Evolutionary conservation across 2,329 filamentous ascomycete genomes (phyloP).

Genomic region (Keithomyces neogunnii): DNA sequence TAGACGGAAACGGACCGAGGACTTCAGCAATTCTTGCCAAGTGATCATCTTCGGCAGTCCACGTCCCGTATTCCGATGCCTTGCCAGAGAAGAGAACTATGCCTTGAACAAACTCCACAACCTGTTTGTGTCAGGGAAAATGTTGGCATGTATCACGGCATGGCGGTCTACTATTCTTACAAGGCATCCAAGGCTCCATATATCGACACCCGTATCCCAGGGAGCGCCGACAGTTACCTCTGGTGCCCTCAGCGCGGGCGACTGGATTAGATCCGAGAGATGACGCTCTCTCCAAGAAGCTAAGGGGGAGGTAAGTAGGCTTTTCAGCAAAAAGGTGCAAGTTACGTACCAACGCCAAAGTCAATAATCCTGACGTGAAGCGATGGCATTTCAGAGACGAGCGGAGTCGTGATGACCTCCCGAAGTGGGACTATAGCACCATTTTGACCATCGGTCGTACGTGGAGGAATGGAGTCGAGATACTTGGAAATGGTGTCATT

Average conservation of each 20-base stretch:
- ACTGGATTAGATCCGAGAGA: conserved; percentile 14
- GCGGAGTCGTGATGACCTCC: neutral
- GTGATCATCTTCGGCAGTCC: conserved; percentile 3
- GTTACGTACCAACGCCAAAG: conserved; percentile 1
- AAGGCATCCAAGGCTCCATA: conserved; percentile 15
- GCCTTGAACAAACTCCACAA: conserved; percentile 1
- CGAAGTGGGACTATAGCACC: neutral
- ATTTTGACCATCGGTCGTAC: neutral
- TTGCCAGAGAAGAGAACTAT: conserved; percentile 1
- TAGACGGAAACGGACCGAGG: neutral
- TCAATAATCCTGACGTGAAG: conserved; percentile 2
- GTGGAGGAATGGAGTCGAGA: neutral
- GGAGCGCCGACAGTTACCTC: conserved; percentile 15
- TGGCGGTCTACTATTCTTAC: neutral
- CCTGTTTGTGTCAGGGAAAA: neutral
- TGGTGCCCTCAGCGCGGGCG: conserved; percentile 13
- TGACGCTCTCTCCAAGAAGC: conserved; percentile 8
- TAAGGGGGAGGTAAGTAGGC: neutral
- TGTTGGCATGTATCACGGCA: neutral
- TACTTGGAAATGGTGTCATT: neutral
- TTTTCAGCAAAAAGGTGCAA: neutral
- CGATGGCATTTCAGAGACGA: neutral
- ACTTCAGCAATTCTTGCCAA: neutral
- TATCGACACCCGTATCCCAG: conserved; percentile 12
- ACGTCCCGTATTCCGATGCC: neutral